Conservation (phyloP, 768 basidiomycete species). For the Kwoniella sp. region DNA sequence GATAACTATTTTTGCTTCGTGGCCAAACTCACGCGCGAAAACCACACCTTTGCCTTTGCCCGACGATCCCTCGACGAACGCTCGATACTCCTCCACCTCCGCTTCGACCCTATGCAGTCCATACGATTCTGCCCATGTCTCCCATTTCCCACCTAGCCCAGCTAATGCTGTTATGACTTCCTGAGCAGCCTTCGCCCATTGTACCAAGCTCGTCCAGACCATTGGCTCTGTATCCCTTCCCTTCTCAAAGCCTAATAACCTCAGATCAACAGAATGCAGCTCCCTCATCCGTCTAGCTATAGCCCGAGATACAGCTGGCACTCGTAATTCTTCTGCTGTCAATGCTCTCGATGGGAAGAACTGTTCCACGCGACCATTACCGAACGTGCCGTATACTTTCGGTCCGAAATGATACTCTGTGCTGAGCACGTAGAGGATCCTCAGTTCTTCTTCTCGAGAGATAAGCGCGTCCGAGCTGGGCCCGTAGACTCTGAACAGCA, state of each 20-base stretch:
- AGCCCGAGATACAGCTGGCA: conserved; percentile 74
- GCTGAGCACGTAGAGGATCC: conserved; percentile 84
- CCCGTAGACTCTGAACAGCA: conserved; percentile 91
- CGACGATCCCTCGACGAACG: conserved; percentile 70
- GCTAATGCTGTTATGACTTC: conserved; percentile 67
- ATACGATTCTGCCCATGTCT: conserved; percentile 59
- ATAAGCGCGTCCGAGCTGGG: conserved; percentile 82
- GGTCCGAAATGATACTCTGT: conserved; percentile 86
- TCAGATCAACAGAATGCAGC: conserved; percentile 86
- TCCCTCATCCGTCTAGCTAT: conserved; percentile 96
- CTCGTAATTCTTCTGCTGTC: conserved; percentile 73
- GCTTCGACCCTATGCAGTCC: conserved; percentile 67
- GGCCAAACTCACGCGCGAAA: conserved; percentile 55
- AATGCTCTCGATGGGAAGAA: conserved; percentile 88
- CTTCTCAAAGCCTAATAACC: conserved; percentile 59
- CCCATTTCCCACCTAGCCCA: conserved; percentile 39
- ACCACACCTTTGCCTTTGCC: conserved; percentile 65
- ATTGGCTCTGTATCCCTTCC: conserved; percentile 41
- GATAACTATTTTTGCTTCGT: neutral
- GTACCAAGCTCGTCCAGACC: conserved; percentile 48
- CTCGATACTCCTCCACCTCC: conserved; percentile 70
- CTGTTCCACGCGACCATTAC: conserved; percentile 92
- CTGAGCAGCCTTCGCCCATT: conserved; percentile 67
- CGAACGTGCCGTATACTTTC: conserved; percentile 88
- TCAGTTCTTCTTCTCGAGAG: conserved; percentile 81